Conservation (phyloP, 208 protist species). For the Trichomonas tenax region DNA sequence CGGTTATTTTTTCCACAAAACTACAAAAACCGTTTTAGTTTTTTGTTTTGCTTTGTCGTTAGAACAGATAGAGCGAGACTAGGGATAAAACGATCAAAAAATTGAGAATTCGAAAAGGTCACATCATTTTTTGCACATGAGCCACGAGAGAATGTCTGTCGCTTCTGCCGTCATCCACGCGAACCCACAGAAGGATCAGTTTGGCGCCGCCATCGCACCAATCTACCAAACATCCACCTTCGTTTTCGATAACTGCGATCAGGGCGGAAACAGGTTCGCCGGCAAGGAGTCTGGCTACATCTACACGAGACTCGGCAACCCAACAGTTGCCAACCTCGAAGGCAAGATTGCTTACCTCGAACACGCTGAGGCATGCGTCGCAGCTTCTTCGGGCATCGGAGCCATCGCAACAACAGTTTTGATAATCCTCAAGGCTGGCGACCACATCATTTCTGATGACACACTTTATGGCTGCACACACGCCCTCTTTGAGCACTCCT, state of each 20-base stretch:
- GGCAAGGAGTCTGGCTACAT: constrained; percentile 25
- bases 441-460: background rate
- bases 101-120: no score
- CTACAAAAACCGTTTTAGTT: no score
- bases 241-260: background rate
- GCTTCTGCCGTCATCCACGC: no score
- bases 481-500: background rate
- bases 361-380: background rate
- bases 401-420: background rate
- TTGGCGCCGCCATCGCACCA: background rate
- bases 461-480: background rate
- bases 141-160: no score
- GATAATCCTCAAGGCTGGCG: background rate
- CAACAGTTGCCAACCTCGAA: constrained; percentile 29
- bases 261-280: background rate
- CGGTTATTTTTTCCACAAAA: no score
- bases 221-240: background rate
- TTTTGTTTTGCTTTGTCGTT: no score
- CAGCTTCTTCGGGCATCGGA: background rate
- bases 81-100: no score
- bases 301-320: constrained; percentile 39
- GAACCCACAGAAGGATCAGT: background rate
- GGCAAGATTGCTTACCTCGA: constrained; percentile 28
- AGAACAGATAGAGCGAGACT: no score
- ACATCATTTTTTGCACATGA: no score